These are phyloP conservation scores for Pythium inflatum DNA, from an alignment of 352 stramenopile genomes.

Conservation along the genomic window DNA sequence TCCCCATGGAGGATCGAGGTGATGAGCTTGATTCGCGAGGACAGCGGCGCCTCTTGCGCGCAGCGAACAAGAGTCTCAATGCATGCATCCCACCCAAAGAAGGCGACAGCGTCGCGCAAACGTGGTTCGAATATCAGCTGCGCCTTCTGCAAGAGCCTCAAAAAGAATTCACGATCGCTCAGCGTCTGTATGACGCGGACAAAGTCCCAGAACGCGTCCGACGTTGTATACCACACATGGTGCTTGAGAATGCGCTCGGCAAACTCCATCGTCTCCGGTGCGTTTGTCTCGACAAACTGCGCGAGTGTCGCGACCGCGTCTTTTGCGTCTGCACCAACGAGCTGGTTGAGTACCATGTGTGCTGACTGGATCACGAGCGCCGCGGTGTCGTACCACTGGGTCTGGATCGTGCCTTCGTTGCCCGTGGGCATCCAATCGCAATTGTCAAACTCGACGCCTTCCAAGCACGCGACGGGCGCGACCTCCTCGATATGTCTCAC, in stretches of 20 bases:
- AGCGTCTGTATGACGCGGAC: neutral
- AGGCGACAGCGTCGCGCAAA: neutral
- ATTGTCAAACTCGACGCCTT: slow-evolving; percentile 13
- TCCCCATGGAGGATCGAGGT: slow-evolving; percentile 1
- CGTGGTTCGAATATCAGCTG: neutral
- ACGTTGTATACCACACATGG: neutral
- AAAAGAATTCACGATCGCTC: neutral
- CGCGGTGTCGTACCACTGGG: slow-evolving; percentile 13
- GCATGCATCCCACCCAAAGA: slow-evolving; percentile 18
- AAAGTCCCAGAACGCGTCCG: neutral
- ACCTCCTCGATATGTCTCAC: neutral
- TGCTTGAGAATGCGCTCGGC: neutral
- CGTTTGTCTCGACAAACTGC: neutral
- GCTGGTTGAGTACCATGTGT: neutral
- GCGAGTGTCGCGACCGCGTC: neutral
- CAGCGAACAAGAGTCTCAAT: neutral
- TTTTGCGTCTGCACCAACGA: neutral
- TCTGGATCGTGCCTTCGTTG: slow-evolving; percentile 10
- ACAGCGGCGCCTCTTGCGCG: neutral
- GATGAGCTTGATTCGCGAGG: slow-evolving; percentile 7
- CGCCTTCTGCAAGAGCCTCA: neutral
- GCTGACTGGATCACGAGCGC: slow-evolving; percentile 18
- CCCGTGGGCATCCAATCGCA: slow-evolving; percentile 8
- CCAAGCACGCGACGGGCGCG: slow-evolving; percentile 15
- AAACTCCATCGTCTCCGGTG: neutral